These are phyloP conservation scores for Penicillium lividum DNA, from an alignment of 495 filamentous ascomycete species.

Conservation along the genomic window DNA sequence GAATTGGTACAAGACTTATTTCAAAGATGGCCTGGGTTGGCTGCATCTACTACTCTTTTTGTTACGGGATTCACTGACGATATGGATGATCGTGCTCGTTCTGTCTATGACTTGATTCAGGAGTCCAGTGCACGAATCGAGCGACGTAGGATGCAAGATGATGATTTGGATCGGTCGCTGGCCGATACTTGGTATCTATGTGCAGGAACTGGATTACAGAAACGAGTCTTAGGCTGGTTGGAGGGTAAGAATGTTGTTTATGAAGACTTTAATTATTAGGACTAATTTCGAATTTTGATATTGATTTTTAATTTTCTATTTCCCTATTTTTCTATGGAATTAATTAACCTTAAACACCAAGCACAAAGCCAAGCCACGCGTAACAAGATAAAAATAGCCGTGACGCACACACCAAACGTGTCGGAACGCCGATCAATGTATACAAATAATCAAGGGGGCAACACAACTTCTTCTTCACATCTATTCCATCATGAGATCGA, in stretches of 20 bases:
- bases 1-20: conserved; percentile 62
- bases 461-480: conserved; percentile 6
- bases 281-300: background rate
- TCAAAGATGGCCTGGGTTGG: conserved; percentile 50
- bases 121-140: conserved; percentile 57
- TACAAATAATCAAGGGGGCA: conserved; percentile 10
- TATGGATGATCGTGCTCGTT: background rate
- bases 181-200: conserved; percentile 68
- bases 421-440: conserved; percentile 30
- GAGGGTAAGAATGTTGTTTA: conserved; percentile 59
- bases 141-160: conserved; percentile 22
- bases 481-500: conserved; percentile 34
- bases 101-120: background rate
- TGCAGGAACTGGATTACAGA: conserved; percentile 57
- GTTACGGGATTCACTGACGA: background rate
- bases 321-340: background rate
- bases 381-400: conserved; percentile 29
- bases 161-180: conserved; percentile 38
- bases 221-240: conserved; percentile 61
- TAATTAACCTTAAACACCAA: too few species aligned
- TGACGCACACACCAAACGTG: conserved; percentile 29
- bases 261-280: conserved; percentile 73
- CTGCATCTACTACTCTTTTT: conserved; percentile 38
- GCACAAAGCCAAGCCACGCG: background rate
- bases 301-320: background rate